Conservation (phyloP, 2,329 filamentous ascomycete species). For the Nakataea oryzae region DNA sequence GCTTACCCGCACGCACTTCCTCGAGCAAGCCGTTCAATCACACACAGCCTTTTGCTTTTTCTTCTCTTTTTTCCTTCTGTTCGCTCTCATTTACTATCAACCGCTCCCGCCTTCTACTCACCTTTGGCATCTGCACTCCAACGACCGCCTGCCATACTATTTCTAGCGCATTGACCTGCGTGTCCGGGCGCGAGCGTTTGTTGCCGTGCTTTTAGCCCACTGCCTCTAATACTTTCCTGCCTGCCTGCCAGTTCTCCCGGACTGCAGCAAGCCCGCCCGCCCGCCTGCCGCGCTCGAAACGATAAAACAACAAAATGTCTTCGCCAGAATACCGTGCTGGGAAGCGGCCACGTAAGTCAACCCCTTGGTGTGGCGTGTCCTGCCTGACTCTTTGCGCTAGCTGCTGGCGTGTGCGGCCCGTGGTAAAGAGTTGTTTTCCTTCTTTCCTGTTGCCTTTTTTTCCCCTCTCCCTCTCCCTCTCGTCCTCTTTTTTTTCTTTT, state of each 20-base stretch:
- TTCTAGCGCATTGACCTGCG: neutral
- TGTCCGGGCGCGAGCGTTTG: neutral
- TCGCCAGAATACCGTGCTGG: slow-evolving; percentile 18
- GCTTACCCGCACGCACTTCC: neutral
- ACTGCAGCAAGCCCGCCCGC: neutral
- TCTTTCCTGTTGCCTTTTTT: neutral
- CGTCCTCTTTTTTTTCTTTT: no score
- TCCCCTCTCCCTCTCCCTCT: neutral
- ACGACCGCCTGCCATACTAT: neutral
- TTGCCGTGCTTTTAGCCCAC: neutral
- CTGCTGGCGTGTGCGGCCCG: neutral
- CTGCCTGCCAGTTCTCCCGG: neutral
- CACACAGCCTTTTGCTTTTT: neutral
- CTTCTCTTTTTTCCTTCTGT: neutral
- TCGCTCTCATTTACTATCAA: neutral
- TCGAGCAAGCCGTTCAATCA: no score
- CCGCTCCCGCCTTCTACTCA: neutral
- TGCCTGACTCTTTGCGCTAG: neutral
- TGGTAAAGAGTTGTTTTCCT: neutral
- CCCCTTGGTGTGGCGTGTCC: neutral
- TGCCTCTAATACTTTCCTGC: neutral
- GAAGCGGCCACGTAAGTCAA: slow-evolving; percentile 18
- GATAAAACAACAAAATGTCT: slow-evolving; percentile 11
- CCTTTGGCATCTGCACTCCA: neutral
- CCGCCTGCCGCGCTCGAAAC: neutral